These are phyloP conservation scores for Hyphodiscus sp. DNA, from an alignment of 2,329 filamentous ascomycete genomes.

Conservation along the genomic window DNA sequence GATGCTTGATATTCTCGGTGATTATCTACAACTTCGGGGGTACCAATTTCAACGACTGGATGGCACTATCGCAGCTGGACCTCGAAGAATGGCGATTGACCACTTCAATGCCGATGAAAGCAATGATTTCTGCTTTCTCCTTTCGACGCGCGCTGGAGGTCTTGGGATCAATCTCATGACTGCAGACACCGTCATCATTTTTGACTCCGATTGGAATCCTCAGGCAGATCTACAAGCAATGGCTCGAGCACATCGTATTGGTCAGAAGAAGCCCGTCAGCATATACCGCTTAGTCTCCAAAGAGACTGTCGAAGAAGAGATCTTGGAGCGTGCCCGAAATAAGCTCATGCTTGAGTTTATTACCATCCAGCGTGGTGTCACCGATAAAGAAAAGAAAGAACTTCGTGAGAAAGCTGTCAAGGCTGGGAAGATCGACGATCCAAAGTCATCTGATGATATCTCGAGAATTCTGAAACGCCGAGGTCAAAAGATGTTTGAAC, in stretches of 20 bases:
- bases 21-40: slow-evolving; percentile 88
- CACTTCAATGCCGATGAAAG: slow-evolving; percentile 98
- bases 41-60: slow-evolving; percentile 94
- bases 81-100: slow-evolving; percentile 89
- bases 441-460: slow-evolving; percentile 88
- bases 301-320: slow-evolving; percentile 96
- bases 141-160: slow-evolving; percentile 92
- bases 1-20: slow-evolving; percentile 92
- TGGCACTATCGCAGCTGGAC: slow-evolving; percentile 83
- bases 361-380: slow-evolving; percentile 94
- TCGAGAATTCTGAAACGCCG: slow-evolving; percentile 94
- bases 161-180: slow-evolving; percentile 99
- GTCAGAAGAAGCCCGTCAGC: slow-evolving; percentile 91
- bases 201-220: slow-evolving; percentile 98
- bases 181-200: slow-evolving; percentile 94
- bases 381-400: slow-evolving; percentile 83
- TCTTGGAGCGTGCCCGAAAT: slow-evolving; percentile 91
- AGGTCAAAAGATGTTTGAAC: slow-evolving; percentile 99
- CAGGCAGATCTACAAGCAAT: slow-evolving; percentile 97
- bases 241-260: slow-evolving; percentile 96
- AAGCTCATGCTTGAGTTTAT: slow-evolving; percentile 97
- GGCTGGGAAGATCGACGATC: slow-evolving; percentile 71
- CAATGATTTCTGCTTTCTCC: slow-evolving; percentile 90
- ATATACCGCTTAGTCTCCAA: slow-evolving; percentile 96
- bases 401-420: slow-evolving; percentile 69